Base-by-base conservation (phyloP, 805 yeast species). In the Candida morakotiae region DNA sequence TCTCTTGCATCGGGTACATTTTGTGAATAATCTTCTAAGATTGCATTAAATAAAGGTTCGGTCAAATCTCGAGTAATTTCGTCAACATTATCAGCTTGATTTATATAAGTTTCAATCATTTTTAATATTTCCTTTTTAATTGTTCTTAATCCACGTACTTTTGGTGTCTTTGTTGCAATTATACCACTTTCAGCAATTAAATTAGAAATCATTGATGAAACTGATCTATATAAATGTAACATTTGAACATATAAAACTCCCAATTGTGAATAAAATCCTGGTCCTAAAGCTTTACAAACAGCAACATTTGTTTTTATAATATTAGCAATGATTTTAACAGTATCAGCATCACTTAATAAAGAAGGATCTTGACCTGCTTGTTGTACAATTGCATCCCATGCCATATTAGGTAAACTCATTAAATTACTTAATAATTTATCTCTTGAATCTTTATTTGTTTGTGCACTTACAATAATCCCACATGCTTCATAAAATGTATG, bases 401-500 rank as follows among this genome's bases (percentile, higher is more conserved):
- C 98, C 64, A 80, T 74, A 61, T 93, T 93, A 29, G 98, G 98
- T 44, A 89, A 65, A 34, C 76, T 73, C 98, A 93, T 93, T 51
- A 93, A 71, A 38, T 87, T 89, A 35, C 71, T 58, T 37, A 88
- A 71, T 38, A 89, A 69, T 42, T 81, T 75, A 42, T 85, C 87
- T 60, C 93, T 81, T 26, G 75, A 72, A 9, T 75, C 77, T 44
- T 72, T 69, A 31, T 81, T 74, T 26, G 82, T 77, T 60, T 91
- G 97, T 9, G 96, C 96, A 37, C 89, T 78, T 25, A 93, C 77
- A 39, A 93, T 91, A 42, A 84, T 79, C 50, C 97, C 97, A 69
- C 98, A 91, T 1, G 98, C 98, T 65, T 86, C 96, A 60, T 93
- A 93, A 57, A 93, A 93, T 2, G 97, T 88, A 60, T 93, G 98